Evolutionary conservation across 2,329 filamentous ascomycete species (phyloP), one percentile per base, ranked within the genome.

Genomic region (Fusarium foetens): DNA sequence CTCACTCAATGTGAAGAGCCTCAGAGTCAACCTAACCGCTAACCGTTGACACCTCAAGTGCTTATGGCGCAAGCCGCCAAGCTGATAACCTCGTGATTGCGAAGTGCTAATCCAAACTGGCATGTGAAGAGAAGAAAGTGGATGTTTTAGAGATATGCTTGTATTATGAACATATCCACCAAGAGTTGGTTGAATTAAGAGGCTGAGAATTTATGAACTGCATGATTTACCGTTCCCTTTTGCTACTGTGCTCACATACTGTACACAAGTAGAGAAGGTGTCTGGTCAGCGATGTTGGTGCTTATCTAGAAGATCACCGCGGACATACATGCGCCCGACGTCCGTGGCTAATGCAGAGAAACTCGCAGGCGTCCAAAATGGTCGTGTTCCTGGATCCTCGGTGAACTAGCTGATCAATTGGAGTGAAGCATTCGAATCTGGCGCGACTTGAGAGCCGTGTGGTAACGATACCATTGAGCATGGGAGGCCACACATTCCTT

Each of bases 331-430:
- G 67, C 59, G 63, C 68, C 69, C 64, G 60, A 71, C 57, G 54
- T 46, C 67, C 55, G 48, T 55, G 41, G 43, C 41, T 54, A 60
- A 63, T 58, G 58, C 62, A 74, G 60, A 58, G 39, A 65, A 67
- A 59, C 49, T 52, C 53, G 45, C 45, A 60, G 59, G 51, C 52
- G 51, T 58, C 60, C 38, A 59, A 39, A 55, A 60, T 65, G 54
- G 66, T 51, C 55, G 62, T 74, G 73, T 77, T 77, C 75, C 75
- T 77, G 75, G 72, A 76, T 77, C 58, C 73, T 75, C 75, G 75
- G 74, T 77, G 75, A 77, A 62, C 60, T 68, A 62, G 64, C 75
- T 64, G 72, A 66, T 74, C 73, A 77, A 73, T 76, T 70, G 59
- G 65, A 68, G 57, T 41, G 62, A 49, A 64, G 62, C 46, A 45